Conservation (phyloP, 192 early-diverging fungal species). For the Geranomyces variabilis region DNA sequence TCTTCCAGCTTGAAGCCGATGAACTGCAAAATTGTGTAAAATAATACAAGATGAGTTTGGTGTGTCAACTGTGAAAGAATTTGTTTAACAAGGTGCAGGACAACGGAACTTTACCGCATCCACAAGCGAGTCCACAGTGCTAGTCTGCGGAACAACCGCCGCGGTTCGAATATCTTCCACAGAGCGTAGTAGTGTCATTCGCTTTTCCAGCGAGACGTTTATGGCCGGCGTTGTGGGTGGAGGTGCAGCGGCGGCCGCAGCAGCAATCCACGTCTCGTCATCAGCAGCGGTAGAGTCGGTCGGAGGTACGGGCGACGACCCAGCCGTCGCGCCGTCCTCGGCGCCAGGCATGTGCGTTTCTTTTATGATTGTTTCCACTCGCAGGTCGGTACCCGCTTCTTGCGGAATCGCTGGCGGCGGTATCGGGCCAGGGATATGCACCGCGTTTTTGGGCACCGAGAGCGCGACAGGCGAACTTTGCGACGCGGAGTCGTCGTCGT, state of each 20-base stretch:
- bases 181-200: not conserved
- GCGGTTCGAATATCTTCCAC: conserved; percentile 1
- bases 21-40: conserved; percentile 27
- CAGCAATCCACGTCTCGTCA: not conserved
- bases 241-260: not conserved
- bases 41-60: no score
- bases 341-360: no score
- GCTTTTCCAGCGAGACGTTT: not conserved
- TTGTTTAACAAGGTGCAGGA: not conserved
- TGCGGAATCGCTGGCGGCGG: not conserved
- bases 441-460: conserved; percentile 3
- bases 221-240: not conserved
- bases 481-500: no score
- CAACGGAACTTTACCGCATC: not conserved
- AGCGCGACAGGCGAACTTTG: no score
- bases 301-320: not conserved
- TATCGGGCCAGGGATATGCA: conserved; percentile 8
- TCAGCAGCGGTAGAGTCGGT: not conserved
- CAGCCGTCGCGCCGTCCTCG: not conserved
- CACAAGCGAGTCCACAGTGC: not conserved
- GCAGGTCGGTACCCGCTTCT: not conserved
- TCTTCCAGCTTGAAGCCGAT: conserved; percentile 21
- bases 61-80: no score
- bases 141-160: not conserved
- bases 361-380: no score